phyloP scores from a whole-genome alignment of 352 stramenopile species.

The Phytophthora rubi region DNA sequence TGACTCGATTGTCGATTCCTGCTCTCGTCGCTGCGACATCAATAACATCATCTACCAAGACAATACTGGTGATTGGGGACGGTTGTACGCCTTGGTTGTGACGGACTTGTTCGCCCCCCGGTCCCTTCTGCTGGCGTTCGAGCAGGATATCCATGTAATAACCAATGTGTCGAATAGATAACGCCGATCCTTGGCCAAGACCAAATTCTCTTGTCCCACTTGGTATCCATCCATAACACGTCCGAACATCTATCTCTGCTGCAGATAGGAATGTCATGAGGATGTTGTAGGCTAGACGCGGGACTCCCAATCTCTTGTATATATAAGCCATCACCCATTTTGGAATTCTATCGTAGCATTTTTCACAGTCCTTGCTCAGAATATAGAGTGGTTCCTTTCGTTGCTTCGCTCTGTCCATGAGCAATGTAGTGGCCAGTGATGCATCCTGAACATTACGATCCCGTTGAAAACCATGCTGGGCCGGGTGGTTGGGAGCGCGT shows the following conservation, averaged over 20 bases:
- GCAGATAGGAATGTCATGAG: background rate
- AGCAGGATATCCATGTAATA: background rate
- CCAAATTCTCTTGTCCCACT: background rate
- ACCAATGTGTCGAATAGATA: background rate
- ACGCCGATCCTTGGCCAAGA: background rate
- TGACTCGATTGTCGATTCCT: background rate
- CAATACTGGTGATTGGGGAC: background rate
- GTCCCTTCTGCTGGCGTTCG: background rate
- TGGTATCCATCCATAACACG: background rate
- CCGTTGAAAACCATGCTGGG: background rate
- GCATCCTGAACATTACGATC: background rate
- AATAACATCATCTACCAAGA: background rate
- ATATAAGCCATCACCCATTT: background rate
- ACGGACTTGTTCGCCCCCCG: background rate
- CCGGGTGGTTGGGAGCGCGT: background rate
- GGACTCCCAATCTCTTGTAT: background rate
- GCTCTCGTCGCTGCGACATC: background rate
- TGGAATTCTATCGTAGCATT: background rate
- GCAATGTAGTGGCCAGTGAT: background rate
- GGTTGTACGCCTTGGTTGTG: background rate
- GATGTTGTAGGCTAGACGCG: background rate
- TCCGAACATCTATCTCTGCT: background rate
- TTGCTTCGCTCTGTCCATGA: background rate
- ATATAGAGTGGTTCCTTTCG: background rate
- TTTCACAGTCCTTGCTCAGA: background rate